A percentile compares a stretch with the other conserved stretches of the same genome.
phyloP scores from a whole-genome alignment of 371 early-diverging fungal genomes.

The Mortierella sp. region DNA sequence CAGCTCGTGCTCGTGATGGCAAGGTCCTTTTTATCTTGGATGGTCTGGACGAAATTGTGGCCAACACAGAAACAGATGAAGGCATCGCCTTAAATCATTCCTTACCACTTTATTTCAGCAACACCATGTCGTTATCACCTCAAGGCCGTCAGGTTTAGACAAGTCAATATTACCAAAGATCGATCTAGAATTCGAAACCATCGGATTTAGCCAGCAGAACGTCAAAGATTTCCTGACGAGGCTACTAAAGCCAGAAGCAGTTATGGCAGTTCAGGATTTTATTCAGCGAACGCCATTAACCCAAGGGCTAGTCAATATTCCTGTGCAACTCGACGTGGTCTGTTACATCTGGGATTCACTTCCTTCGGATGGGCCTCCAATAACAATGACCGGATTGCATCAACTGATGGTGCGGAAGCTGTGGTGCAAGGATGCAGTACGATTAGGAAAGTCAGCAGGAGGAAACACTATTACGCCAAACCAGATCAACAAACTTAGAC shows the following conservation, averaged over 20 bases:
- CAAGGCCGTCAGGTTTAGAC: slow-evolving; percentile 4
- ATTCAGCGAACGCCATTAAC: slow-evolving; percentile 22
- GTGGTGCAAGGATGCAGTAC: slow-evolving; percentile 19
- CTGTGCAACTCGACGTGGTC: slow-evolving; percentile 29
- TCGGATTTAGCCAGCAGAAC: slow-evolving; percentile 31
- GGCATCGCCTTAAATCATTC: slow-evolving; percentile 1
- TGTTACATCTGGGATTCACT: slow-evolving; percentile 34
- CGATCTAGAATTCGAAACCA: slow-evolving; percentile 28
- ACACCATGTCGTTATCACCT: slow-evolving; percentile 12
- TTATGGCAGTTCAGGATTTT: slow-evolving; percentile 18
- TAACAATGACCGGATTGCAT: slow-evolving; percentile 21
- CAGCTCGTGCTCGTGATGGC: slow-evolving; percentile 1
- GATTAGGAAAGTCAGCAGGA: not conserved
- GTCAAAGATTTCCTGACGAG: slow-evolving; percentile 18
- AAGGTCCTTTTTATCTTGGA: slow-evolving; percentile 30
- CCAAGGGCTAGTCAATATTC: slow-evolving; percentile 27
- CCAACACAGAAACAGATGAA: slow-evolving; percentile 3
- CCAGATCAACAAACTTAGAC: not conserved
- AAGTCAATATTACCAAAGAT: slow-evolving; percentile 6
- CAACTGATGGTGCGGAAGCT: slow-evolving; percentile 22
- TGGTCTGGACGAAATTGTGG: not conserved
- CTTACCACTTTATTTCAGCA: slow-evolving; percentile 1
- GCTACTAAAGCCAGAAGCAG: slow-evolving; percentile 14
- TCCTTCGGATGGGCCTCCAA: slow-evolving; percentile 4
- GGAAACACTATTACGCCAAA: not conserved